Base-by-base conservation (phyloP, 805 yeast species). In the Ogataea pilisensis region DNA sequence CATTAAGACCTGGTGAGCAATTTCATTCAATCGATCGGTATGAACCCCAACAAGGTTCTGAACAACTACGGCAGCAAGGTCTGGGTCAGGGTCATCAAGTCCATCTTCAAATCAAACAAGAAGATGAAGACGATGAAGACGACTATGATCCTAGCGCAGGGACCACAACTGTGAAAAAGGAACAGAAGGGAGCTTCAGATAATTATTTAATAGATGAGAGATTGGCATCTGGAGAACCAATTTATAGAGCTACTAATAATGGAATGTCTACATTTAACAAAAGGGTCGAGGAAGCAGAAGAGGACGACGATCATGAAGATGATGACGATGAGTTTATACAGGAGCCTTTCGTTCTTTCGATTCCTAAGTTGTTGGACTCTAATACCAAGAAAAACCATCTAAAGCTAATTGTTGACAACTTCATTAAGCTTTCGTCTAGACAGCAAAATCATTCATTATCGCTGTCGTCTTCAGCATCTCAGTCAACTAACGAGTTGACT, bases 301-400 rank as follows among this genome's bases (percentile, higher is more conserved):
- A 57, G 7, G 58, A 57, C 3, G 67, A 59, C 14, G 31, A n/a
- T n/a, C n/a, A 42, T 38, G 54, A 51, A 12, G 43, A 38, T 4
- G 44, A 44, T 13, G 51, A 41, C 2, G 54, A 48, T n/a, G 59
- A 53, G 28, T 48, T 41, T n/a, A 50, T 51, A 27, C 51, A 50
- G 38, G 65, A 61, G 28, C 51, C 50, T 39, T 72, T 68, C 39
- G 53, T 58, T 1, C 63, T 81, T 17, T 86, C 89, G 1, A 63
- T 75, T 8, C 91, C 95, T 32, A 55, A 65, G 33, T 63, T 65
- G 8, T 60, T 85, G 41, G 64, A 76, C 3, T 61, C 68, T 12
- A 73, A 70, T 19, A 80, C 76, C 29, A 82, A 82, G 54, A 71
- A 76, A 48, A 71, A 69, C 13, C 83, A 81, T 43, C 60, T 86